Conservation (phyloP, 306 rosid genomes). For the Trifolium repens region DNA sequence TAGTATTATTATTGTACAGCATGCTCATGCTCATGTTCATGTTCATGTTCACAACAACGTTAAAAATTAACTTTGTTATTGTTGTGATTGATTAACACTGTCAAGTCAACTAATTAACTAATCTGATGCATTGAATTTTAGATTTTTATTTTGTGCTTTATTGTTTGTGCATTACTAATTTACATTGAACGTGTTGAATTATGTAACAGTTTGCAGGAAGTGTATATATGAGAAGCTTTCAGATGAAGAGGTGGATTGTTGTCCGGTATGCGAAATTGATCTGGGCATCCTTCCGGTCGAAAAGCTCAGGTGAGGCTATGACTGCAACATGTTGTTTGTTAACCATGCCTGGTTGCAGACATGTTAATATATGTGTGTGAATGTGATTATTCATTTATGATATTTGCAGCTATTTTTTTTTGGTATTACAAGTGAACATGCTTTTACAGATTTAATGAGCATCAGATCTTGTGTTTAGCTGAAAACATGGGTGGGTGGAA, state of each 20-base stretch:
- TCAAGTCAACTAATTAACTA: background rate
- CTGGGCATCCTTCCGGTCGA: constrained; percentile 87
- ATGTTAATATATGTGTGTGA: too few species aligned
- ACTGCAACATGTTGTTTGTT: too few species aligned
- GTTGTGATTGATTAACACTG: too few species aligned
- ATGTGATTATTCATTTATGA: too few species aligned
- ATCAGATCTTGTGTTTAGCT: too few species aligned
- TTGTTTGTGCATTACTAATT: background rate
- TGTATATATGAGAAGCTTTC: constrained; percentile 85
- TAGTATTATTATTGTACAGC: background rate
- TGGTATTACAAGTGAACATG: too few species aligned
- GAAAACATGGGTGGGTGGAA: too few species aligned
- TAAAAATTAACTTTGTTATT: background rate
- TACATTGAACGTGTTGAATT: background rate
- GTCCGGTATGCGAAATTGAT: constrained; percentile 92
- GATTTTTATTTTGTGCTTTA: background rate
- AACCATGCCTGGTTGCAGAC: too few species aligned
- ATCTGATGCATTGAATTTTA: background rate
- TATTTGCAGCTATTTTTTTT: too few species aligned
- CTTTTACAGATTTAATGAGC: too few species aligned
- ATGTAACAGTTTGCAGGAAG: constrained; percentile 85
- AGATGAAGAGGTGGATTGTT: constrained; percentile 80
- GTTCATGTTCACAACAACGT: background rate
- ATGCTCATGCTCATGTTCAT: background rate
- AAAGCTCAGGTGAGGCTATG: constrained; percentile 66